Percentiles rank a stretch among this genome's conserved stretches.
phyloP scores from a whole-genome alignment of 2,329 filamentous ascomycete genomes.

The Fulvia fulva region DNA sequence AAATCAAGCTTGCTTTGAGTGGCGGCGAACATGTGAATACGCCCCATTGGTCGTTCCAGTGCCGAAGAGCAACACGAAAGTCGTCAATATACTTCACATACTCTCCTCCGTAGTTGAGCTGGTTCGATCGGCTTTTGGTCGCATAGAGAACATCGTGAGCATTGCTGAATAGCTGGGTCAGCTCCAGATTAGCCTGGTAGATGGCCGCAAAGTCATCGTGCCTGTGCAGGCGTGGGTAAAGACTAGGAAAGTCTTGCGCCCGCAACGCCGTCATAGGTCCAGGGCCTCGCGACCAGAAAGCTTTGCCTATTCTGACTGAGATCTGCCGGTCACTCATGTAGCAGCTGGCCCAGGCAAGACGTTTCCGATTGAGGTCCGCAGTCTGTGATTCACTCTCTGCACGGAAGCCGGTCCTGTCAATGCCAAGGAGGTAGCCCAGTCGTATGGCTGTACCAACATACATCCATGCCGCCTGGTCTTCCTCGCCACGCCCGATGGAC shows the following conservation, averaged over 20 bases:
- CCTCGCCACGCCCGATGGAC: slow-evolving; percentile 31
- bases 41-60: slow-evolving; percentile 34
- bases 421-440: slow-evolving; percentile 33
- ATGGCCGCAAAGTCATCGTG: slow-evolving; percentile 33
- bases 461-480: slow-evolving; percentile 35
- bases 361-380: slow-evolving; percentile 30
- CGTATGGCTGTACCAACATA: slow-evolving; percentile 33
- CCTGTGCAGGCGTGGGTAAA: slow-evolving; percentile 23
- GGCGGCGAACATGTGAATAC: slow-evolving; percentile 43
- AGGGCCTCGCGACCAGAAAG: slow-evolving; percentile 33
- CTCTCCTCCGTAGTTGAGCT: slow-evolving; percentile 33
- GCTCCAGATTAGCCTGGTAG: slow-evolving; percentile 32
- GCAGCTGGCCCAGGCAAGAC: slow-evolving; percentile 33
- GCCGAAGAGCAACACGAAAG: slow-evolving; percentile 30
- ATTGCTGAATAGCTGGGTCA: slow-evolving; percentile 35
- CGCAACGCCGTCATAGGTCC: slow-evolving; percentile 33
- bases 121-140: slow-evolving; percentile 31
- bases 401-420: slow-evolving; percentile 33
- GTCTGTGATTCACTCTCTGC: slow-evolving; percentile 27
- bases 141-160: slow-evolving; percentile 35
- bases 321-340: slow-evolving; percentile 35
- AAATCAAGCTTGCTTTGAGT: slow-evolving; percentile 57
- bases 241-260: slow-evolving; percentile 31
- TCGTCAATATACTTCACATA: slow-evolving; percentile 37
- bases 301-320: slow-evolving; percentile 33